A percentile compares a stretch with the other conserved stretches of the same genome.
These are phyloP conservation scores for Saturnispora bothae DNA, from an alignment of 805 yeast species.

Conservation along the genomic window DNA sequence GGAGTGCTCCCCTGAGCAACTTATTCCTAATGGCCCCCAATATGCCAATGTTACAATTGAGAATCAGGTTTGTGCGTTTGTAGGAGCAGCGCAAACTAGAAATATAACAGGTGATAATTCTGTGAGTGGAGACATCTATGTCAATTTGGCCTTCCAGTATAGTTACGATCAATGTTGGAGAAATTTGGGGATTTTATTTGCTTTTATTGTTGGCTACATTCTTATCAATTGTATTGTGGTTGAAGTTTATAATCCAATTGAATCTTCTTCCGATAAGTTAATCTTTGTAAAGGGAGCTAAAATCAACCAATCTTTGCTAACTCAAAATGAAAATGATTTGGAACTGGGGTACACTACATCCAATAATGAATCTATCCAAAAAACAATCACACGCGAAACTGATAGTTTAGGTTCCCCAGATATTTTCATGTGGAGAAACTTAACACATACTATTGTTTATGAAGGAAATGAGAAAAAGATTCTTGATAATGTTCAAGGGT, in stretches of 20 bases:
- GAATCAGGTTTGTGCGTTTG: conserved; percentile 40
- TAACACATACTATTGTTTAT: conserved; percentile 45
- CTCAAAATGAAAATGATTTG: conserved; percentile 29
- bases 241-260: conserved; percentile 24
- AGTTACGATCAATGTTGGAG: conserved; percentile 62
- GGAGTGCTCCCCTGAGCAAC: conserved; percentile 32
- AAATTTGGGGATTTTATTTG: conserved; percentile 50
- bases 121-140: conserved; percentile 44
- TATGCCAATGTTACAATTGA: conserved; percentile 32
- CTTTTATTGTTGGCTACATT: conserved; percentile 33
- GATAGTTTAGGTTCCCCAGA: conserved; percentile 32
- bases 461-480: conserved; percentile 31
- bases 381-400: neutral
- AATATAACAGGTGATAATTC: conserved; percentile 19
- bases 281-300: conserved; percentile 22
- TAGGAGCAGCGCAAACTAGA: conserved; percentile 33
- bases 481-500: conserved; percentile 36
- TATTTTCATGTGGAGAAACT: conserved; percentile 52
- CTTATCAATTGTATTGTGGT: conserved; percentile 20
- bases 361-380: neutral
- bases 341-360: conserved; percentile 20
- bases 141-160: conserved; percentile 38
- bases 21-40: conserved; percentile 47
- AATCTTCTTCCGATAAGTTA: conserved; percentile 26
- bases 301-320: conserved; percentile 20